Evolutionary conservation across 768 basidiomycete genomes (phyloP), one percentile per base, ranked within the genome.

Genomic region (Tylopilus sp.): DNA sequence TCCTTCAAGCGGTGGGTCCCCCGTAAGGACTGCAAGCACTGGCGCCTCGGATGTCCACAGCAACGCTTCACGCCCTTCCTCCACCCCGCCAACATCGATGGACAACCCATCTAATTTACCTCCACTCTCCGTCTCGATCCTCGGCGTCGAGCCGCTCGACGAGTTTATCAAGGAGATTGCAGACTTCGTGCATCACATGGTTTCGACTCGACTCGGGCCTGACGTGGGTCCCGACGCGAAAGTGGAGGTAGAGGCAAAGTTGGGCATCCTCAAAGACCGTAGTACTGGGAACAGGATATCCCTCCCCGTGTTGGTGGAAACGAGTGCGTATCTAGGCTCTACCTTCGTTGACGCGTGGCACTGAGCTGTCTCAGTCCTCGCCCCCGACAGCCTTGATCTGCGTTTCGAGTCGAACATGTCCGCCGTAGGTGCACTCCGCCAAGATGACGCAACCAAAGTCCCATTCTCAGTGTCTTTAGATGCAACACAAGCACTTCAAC

Each of bases 371-470:
- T 35, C 64, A 97, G 93, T 95, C 55, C 71, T 95, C 6, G 57
- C 70, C 5, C 83, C 86, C 9, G 80, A 85, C 46, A 71, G 66
- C 30, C 54, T 79, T 3, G 84, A 89, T 44, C 65, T 83, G 49
- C 83, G 84, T 12, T 98, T 98, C 68, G 89, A 94, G 67, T 88
- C 91, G 53, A 94, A 95, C 65, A 98, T 99, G 95, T 80, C 90
- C 39, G 71, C 77, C 56, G 91, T 95, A 65, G 63, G 87, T 78
- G 23, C 50, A 50, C 44, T 43, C 40, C 40, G 30, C 31, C 11
- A 47, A 17, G 17, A 25, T 40, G 48, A 59, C 22, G 6, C 40
- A 41, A 46, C 60, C 18, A 18, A 20, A 28, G n/a, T 51, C 58
- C 60, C 51, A 58, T 45, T 17, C 42, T 28, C 33, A 48, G 47